Evolutionary conservation across 495 filamentous ascomycete genomes (phyloP).

Genomic region (Talaromyces proteolyticus): DNA sequence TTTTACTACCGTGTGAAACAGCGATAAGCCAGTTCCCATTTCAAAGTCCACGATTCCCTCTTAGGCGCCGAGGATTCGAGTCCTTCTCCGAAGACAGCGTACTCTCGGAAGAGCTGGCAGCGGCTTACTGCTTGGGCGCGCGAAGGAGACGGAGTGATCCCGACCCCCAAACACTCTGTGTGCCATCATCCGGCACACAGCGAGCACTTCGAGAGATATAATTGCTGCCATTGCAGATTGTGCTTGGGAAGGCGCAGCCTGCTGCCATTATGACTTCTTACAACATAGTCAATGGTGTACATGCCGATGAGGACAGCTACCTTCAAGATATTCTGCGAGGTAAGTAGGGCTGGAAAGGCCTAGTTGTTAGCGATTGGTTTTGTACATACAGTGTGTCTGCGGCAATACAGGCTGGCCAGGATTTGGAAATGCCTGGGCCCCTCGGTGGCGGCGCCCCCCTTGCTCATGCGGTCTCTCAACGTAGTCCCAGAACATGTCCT

Average conservation of each 20-base stretch:
- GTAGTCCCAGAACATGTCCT: slow-evolving; percentile 37
- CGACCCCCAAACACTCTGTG: slow-evolving; percentile 67
- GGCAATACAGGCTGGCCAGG: slow-evolving; percentile 57
- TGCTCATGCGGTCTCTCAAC: slow-evolving; percentile 4
- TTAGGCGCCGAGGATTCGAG: slow-evolving; percentile 69
- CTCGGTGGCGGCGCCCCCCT: slow-evolving; percentile 42
- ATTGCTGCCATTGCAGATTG: slow-evolving; percentile 65
- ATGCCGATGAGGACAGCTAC: slow-evolving; percentile 53
- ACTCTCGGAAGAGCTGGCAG: slow-evolving; percentile 55
- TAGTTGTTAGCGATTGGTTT: slow-evolving; percentile 37
- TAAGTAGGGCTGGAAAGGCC: slow-evolving; percentile 58
- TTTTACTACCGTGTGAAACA: too few species aligned
- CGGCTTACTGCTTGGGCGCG: slow-evolving; percentile 56
- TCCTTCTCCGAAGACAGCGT: slow-evolving; percentile 66
- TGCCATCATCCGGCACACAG: slow-evolving; percentile 64
- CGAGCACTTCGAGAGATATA: slow-evolving; percentile 71
- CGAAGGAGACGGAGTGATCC: slow-evolving; percentile 45
- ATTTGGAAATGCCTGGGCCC: slow-evolving; percentile 69
- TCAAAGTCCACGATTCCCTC: slow-evolving; percentile 58
- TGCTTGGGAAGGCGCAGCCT: slow-evolving; percentile 52
- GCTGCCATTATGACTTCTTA: slow-evolving; percentile 69
- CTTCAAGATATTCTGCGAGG: slow-evolving; percentile 52
- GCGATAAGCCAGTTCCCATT: too few species aligned
- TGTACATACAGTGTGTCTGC: slow-evolving; percentile 57
- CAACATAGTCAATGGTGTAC: slow-evolving; percentile 66